phyloP scores from a whole-genome alignment of 345 rosid genomes.

The Eucalyptus marginata region DNA sequence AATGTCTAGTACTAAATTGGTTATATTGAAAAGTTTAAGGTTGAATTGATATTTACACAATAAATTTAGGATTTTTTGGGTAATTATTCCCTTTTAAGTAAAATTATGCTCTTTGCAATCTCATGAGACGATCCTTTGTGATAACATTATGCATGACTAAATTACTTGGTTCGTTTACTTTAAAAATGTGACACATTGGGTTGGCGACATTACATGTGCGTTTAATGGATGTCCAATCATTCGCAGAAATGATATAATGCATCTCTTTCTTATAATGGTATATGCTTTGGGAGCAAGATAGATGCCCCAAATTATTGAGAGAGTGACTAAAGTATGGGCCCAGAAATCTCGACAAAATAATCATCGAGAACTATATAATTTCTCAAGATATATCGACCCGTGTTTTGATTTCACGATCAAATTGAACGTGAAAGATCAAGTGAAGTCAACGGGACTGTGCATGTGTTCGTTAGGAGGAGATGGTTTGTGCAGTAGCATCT shows the following conservation, averaged over 20 bases:
- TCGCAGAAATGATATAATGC: neutral
- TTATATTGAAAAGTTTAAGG: neutral
- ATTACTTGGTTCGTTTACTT: neutral
- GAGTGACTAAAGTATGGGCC: neutral
- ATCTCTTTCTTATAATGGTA: neutral
- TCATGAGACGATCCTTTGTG: neutral
- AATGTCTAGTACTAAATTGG: neutral
- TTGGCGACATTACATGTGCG: neutral
- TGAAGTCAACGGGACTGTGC: neutral
- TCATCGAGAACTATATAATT: neutral
- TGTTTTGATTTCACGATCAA: neutral
- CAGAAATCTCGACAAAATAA: neutral
- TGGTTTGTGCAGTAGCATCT: neutral
- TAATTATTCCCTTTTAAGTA: too few relatives aligned
- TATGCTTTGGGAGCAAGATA: neutral
- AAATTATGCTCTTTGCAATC: neutral
- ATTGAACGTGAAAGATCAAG: neutral
- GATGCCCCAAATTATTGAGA: neutral
- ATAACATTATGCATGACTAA: neutral
- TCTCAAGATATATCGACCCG: neutral
- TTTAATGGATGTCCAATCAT: neutral
- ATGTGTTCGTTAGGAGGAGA: neutral
- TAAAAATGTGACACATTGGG: neutral
- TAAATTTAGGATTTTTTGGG: too few relatives aligned
- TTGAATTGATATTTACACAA: neutral